Conservation (phyloP, 108 stramenopile genomes). For the Discostella pseudostelligera region DNA sequence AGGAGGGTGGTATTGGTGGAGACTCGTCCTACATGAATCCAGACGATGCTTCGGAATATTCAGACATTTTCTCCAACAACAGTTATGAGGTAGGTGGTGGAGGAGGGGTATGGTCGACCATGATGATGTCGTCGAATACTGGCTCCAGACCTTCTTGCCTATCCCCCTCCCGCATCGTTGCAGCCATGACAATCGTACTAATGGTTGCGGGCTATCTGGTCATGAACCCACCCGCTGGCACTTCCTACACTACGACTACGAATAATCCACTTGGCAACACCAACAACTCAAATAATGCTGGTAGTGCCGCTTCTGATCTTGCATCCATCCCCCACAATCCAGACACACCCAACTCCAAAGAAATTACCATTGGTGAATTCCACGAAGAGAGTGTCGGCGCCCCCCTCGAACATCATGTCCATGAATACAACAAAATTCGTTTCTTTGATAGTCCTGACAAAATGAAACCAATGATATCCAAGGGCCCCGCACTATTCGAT, state of each 20-base stretch:
- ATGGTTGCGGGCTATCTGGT: not conserved
- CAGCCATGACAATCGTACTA: not conserved
- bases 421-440: conserved; percentile 33
- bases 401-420: conserved; percentile 19
- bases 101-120: too few species aligned
- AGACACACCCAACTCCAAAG: conserved; percentile 9
- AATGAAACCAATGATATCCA: conserved; percentile 33
- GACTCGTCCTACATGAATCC: conserved; percentile 2
- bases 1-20: not conserved
- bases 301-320: too few species aligned
- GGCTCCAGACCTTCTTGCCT: not conserved
- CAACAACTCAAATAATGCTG: too few species aligned
- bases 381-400: conserved; percentile 30
- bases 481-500: conserved; percentile 25
- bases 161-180: not conserved
- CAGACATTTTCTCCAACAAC: not conserved
- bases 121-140: too few species aligned
- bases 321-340: not conserved
- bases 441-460: conserved; percentile 29
- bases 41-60: conserved; percentile 6
- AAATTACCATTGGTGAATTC: conserved; percentile 28
- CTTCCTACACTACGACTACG: not conserved
- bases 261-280: not conserved
- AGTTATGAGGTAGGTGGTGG: not conserved
- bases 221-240: not conserved